Evolutionary conservation across 208 protist species (phyloP), one percentile per base, ranked within the genome.

Genomic region (Leishmania guyanensis): DNA sequence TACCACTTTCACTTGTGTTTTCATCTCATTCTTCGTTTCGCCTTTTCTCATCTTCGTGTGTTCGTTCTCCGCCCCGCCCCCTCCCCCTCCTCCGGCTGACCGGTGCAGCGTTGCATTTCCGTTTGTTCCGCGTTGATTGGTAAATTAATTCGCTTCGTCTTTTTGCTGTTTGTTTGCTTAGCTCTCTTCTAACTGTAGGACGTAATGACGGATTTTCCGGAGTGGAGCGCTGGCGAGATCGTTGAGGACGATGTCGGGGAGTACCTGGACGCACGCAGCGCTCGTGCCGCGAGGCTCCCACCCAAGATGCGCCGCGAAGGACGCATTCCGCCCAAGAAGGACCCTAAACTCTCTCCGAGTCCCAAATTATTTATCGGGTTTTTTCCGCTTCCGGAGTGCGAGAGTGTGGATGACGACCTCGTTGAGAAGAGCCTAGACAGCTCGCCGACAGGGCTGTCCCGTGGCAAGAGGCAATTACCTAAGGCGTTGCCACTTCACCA

Each of bases 231-330:
- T 5, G 82, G 80, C n/a, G 86, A 89, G 58, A 90, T 92, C 48
- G 76, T 86, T 22, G 89, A 92, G 72, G 77, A 86, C n/a, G 80
- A 87, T 64, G 81, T 92, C 3, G 81, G 71, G 46, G 89, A 92
- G 12, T 88, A 86, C 26, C 53, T 92, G 0, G 78, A 74, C n/a
- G 83, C 54, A 14, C 60, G 76, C 43, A 79, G 76, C 33, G 60
- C 60, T 53, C n/a, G 78, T n/a, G 58, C 79, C 43, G 79, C 74
- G 5, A 76, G 84, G 46, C 10, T 83, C 2, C 89, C 89, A 17
- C 86, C 77, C 10, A 90, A 53, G 22, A 72, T 72, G 22, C 68
- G 68, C 20, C 68, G 43, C n/a, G 20, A 72, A 51, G 68, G 68
- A 12, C 68, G 68, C 36, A 4, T 53, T 48, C 39, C 46, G 9